Base-by-base conservation (phyloP, 176 grass and related monocot genomes). In the Aechmea fasciata region DNA sequence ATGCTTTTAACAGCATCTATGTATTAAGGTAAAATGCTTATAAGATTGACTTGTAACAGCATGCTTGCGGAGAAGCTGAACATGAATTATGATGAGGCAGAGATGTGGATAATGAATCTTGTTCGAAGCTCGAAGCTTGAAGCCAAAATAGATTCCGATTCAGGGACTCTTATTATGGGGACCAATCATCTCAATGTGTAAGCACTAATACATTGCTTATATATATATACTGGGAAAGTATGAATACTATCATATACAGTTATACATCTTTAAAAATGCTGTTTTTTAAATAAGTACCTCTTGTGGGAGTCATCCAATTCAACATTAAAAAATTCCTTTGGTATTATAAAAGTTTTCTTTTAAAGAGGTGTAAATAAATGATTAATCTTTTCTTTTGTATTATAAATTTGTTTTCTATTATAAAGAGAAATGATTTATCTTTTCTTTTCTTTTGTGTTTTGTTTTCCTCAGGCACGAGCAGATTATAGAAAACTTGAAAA, bases 51-150 rank as follows among this genome's bases (percentile, higher is more conserved):
- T 68, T 69, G 57, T 71, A 59, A 70, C 85, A 96, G 89, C 71
- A 65, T 89, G 73, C 89, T 97, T 53, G 69, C 86, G 1, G 70
- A 83, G 53, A 97, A 92, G 89, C 61, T 97, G 71, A 97, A 90
- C 82, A 97, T 92, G 86, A 87, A 19, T 23, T 90, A 92, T 2
- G 84, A 87, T 69, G 94, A 97, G 75, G 82, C 89, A 0, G 86
- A 90, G 66, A 53, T 83, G 53, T 97, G 89, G 82, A 92, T 97
- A 67, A 86, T 92, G 77, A 97, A 90, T 78, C 72, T 97, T 49
- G 84, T 97, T 64, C 83, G 82, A 78, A 90, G 70, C 73, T 92
- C 89, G 11, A 92, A 97, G 64, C 86, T 97, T 13, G 89, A 97
- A 77, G 94, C 86, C 41, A 92, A 85, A 80, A 97, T 97, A 13